Evolutionary conservation across 768 basidiomycete genomes (phyloP).

Genomic region (Auriscalpium microsporum): DNA sequence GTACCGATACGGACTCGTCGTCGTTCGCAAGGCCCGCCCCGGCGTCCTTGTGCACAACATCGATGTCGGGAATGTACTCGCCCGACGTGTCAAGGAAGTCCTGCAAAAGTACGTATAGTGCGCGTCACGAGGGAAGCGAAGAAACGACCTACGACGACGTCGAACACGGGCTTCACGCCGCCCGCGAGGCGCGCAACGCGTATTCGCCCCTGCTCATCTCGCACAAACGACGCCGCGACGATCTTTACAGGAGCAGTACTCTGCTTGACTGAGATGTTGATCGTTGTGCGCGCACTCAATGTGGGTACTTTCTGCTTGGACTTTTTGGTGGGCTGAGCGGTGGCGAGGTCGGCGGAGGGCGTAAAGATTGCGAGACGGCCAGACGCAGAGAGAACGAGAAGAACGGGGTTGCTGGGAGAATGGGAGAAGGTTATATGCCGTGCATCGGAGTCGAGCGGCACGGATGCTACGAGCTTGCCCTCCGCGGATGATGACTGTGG

Average conservation of each 20-base stretch:
- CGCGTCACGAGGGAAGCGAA: background rate
- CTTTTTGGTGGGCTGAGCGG: conserved; percentile 31
- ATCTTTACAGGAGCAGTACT: conserved; percentile 28
- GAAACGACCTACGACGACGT: conserved; percentile 42
- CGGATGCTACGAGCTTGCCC: conserved; percentile 49
- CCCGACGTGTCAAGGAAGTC: conserved; percentile 46
- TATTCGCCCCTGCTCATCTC: conserved; percentile 33
- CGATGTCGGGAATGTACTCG: conserved; percentile 42
- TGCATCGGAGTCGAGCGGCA: conserved; percentile 59
- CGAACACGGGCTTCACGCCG: conserved; percentile 52
- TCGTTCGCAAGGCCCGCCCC: conserved; percentile 18
- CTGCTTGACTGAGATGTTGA: conserved; percentile 34
- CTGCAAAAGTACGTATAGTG: conserved; percentile 25
- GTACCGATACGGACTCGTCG: conserved; percentile 6
- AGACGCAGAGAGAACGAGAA: conserved; percentile 50
- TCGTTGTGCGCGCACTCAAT: conserved; percentile 43
- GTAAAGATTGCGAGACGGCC: conserved; percentile 52
- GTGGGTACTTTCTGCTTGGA: conserved; percentile 39
- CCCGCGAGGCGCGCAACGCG: conserved; percentile 46
- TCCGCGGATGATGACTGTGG: conserved; percentile 31
- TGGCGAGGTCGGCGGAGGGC: conserved; percentile 37
- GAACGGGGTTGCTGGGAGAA: conserved; percentile 27
- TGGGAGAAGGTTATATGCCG: conserved; percentile 28
- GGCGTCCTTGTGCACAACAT: conserved; percentile 32
- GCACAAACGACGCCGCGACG: conserved; percentile 39